Percentiles rank a stretch among this genome's conserved stretches.
Conservation (phyloP, 768 basidiomycete species). For the Rhodosporidiobolus sp. region DNA sequence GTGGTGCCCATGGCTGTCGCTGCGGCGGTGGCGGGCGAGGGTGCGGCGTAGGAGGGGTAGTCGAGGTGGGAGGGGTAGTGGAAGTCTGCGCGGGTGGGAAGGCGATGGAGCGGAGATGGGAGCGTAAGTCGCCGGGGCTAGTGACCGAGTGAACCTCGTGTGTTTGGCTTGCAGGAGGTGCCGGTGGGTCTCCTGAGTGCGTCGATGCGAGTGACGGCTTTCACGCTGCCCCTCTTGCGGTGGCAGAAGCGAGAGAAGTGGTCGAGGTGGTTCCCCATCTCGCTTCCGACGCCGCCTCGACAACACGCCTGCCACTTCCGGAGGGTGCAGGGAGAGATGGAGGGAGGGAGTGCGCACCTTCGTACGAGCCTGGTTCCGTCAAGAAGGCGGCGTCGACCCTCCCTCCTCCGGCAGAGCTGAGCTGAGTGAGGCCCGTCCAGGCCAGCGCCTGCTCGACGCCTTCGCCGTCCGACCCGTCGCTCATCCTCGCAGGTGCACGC, state of each 20-base stretch:
- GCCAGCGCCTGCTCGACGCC: background rate
- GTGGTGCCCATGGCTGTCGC: background rate
- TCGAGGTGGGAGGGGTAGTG: conserved; percentile 13
- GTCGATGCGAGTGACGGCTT: too few relatives aligned
- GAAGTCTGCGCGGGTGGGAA: conserved; percentile 22
- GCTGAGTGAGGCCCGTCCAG: too few relatives aligned
- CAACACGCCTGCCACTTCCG: background rate
- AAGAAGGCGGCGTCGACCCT: conserved; percentile 16
- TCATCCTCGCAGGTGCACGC: background rate
- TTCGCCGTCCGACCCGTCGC: background rate
- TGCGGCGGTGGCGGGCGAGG: background rate
- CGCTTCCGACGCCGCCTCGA: background rate
- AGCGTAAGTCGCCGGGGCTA: too few relatives aligned
- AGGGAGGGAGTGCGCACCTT: conserved; percentile 3
- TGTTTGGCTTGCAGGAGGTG: too few relatives aligned
- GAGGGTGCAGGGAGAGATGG: background rate
- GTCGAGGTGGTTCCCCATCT: background rate
- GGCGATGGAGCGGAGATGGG: background rate
- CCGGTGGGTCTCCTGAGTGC: too few relatives aligned
- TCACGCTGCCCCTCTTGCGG: too few relatives aligned
- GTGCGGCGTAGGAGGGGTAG: background rate
- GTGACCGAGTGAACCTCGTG: too few relatives aligned
- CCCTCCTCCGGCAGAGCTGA: background rate
- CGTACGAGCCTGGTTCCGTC: conserved; percentile 11
- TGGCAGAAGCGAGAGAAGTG: too few relatives aligned